phyloP scores from a whole-genome alignment of 2,329 filamentous ascomycete species.

The Paraconiothyrium brasiliense region DNA sequence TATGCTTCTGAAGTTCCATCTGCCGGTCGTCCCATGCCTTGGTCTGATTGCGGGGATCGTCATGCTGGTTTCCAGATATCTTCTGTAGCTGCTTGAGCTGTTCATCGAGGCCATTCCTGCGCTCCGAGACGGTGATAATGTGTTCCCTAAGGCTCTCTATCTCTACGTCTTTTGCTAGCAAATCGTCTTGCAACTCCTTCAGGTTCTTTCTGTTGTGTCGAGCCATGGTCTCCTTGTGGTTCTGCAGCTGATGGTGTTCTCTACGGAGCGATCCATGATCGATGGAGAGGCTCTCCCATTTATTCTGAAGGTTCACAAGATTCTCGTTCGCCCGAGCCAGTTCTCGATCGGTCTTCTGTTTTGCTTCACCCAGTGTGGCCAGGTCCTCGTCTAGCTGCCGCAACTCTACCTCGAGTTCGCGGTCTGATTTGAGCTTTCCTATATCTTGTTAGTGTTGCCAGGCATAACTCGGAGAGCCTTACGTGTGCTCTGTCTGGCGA shows the following conservation, averaged over 20 bases:
- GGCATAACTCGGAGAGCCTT: neutral
- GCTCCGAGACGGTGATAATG: neutral
- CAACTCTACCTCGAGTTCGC: neutral
- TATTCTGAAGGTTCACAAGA: neutral
- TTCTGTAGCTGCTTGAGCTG: neutral
- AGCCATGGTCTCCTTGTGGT: neutral
- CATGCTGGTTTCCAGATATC: neutral
- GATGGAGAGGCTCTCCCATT: neutral
- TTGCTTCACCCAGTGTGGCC: neutral
- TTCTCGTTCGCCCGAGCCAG: neutral
- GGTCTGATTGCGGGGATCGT: neutral
- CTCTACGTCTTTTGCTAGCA: neutral
- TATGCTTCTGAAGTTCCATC: no score
- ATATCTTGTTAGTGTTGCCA: neutral
- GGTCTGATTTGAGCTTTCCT: neutral
- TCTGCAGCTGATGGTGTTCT: neutral
- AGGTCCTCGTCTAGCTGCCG: neutral
- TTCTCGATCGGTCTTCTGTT: neutral
- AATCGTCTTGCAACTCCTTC: neutral
- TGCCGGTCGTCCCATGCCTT: neutral
- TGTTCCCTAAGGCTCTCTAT: neutral
- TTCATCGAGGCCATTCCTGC: neutral
- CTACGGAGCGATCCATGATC: neutral
- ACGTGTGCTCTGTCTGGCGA: neutral
- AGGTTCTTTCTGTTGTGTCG: neutral